phyloP scores from a whole-genome alignment of 2,329 filamentous ascomycete genomes.

The Diplocarpon mali region DNA sequence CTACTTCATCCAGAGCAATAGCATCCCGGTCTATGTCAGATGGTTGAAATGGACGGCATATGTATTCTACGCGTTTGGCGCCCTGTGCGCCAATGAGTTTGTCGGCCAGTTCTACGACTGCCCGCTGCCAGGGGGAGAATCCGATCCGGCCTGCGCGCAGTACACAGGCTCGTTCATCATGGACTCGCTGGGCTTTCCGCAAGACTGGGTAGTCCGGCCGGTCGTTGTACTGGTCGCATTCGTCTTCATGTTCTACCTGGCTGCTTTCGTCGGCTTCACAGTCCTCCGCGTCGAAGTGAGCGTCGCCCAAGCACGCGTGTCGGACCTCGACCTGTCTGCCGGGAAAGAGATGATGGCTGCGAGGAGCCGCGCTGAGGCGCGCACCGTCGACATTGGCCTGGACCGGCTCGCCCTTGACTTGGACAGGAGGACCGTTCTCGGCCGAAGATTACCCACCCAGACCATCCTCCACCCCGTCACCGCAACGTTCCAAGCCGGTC shows the following conservation, averaged over 20 bases:
- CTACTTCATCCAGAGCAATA: constrained; percentile 63
- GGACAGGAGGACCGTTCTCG: constrained; percentile 45
- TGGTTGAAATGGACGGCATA: constrained; percentile 64
- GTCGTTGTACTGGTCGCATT: constrained; percentile 54
- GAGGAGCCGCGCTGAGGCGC: constrained; percentile 40
- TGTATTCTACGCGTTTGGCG: constrained; percentile 59
- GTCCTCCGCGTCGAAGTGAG: constrained; percentile 58
- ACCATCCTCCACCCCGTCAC: constrained; percentile 57
- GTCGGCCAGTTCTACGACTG: constrained; percentile 62
- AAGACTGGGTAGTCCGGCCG: constrained; percentile 55
- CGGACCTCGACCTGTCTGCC: constrained; percentile 50
- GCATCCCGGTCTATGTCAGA: constrained; percentile 65
- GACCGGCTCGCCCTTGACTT: constrained; percentile 53
- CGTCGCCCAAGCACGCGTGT: constrained; percentile 49
- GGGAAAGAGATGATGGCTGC: constrained; percentile 59
- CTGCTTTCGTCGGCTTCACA: constrained; percentile 50
- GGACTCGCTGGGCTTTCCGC: constrained; percentile 54
- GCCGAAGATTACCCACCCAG: constrained; percentile 41
- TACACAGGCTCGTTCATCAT: constrained; percentile 63
- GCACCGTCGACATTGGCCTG: constrained; percentile 54
- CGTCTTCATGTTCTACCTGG: constrained; percentile 47
- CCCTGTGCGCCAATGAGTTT: constrained; percentile 64
- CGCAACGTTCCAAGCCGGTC: constrained; percentile 54
- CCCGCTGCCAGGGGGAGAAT: constrained; percentile 47
- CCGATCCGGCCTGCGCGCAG: constrained; percentile 53